Evolutionary conservation across 23 red algal genomes (phyloP).

Genomic region (Pyropia haitanensis): DNA sequence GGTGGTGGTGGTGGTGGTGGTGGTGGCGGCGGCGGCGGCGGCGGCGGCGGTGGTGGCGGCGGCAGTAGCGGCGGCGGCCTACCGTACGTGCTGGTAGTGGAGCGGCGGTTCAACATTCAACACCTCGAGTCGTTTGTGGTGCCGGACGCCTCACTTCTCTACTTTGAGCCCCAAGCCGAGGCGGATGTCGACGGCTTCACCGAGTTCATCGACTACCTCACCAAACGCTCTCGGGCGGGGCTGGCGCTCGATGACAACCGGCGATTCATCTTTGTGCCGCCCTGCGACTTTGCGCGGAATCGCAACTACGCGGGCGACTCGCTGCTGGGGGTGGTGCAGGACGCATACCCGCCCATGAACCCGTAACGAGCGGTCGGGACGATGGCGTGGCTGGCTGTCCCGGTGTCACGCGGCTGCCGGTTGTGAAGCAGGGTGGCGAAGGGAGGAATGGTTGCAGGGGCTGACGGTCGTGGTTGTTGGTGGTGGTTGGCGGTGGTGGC

Average conservation of each 20-base stretch:
- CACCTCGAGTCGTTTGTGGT: conserved; percentile 94
- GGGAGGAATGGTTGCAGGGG: too few species aligned
- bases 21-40: too few species aligned
- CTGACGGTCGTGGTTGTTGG: too few species aligned
- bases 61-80: conserved; percentile 31
- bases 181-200: conserved; percentile 75
- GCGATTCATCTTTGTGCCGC: conserved; percentile 98
- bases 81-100: conserved; percentile 73
- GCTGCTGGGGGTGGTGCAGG: conserved; percentile 90
- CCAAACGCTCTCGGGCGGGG: conserved; percentile 78
- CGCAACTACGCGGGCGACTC: conserved; percentile 60
- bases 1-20: too few species aligned
- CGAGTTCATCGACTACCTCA: conserved; percentile 96
- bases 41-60: too few species aligned
- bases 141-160: conserved; percentile 83
- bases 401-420: too few species aligned
- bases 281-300: conserved; percentile 73
- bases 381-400: too few species aligned
- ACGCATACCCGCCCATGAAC: conserved; percentile 64
- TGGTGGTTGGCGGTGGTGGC: too few species aligned
- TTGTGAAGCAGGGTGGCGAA: too few species aligned
- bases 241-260: conserved; percentile 90
- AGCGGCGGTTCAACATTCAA: conserved; percentile 90
- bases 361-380: too few species aligned
- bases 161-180: conserved; percentile 87